phyloP scores from a whole-genome alignment of 768 basidiomycete species.

The Asterophora parasitica region DNA sequence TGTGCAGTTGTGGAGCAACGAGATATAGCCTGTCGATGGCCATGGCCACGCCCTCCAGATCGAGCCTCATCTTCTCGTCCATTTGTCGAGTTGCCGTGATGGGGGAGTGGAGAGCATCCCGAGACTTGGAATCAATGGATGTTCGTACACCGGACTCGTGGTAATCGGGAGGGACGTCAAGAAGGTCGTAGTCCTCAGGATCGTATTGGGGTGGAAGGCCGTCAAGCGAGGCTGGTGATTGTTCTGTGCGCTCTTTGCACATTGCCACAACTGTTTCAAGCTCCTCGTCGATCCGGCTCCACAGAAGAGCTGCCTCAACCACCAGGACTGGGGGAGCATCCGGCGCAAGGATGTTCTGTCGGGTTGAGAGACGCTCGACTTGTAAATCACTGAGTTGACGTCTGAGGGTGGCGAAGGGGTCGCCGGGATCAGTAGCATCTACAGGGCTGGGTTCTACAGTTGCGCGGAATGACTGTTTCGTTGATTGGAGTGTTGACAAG shows the following conservation, averaged over 20 bases:
- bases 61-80: conserved; percentile 80
- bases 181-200: conserved; percentile 27
- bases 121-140: conserved; percentile 33
- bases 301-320: conserved; percentile 63
- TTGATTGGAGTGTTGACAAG: conserved; percentile 43
- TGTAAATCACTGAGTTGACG: conserved; percentile 68
- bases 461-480: conserved; percentile 13
- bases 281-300: conserved; percentile 70
- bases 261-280: conserved; percentile 64
- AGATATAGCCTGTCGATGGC: conserved; percentile 88
- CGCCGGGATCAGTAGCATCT: conserved; percentile 19
- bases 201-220: conserved; percentile 47
- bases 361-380: conserved; percentile 45
- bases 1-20: conserved; percentile 82
- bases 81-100: conserved; percentile 21
- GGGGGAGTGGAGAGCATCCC: conserved; percentile 22
- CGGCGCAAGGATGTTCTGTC: conserved; percentile 29
- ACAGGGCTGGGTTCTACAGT: conserved; percentile 10
- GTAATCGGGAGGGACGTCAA: conserved; percentile 52
- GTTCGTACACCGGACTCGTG: conserved; percentile 38
- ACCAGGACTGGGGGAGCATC: conserved; percentile 41
- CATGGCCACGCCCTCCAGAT: conserved; percentile 78
- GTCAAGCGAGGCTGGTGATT: conserved; percentile 26
- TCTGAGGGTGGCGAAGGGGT: conserved; percentile 57
- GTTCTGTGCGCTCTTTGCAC: conserved; percentile 56